Evolutionary conservation across 2,329 filamentous ascomycete genomes (phyloP).

Genomic region (Diaporthe citriasiana): DNA sequence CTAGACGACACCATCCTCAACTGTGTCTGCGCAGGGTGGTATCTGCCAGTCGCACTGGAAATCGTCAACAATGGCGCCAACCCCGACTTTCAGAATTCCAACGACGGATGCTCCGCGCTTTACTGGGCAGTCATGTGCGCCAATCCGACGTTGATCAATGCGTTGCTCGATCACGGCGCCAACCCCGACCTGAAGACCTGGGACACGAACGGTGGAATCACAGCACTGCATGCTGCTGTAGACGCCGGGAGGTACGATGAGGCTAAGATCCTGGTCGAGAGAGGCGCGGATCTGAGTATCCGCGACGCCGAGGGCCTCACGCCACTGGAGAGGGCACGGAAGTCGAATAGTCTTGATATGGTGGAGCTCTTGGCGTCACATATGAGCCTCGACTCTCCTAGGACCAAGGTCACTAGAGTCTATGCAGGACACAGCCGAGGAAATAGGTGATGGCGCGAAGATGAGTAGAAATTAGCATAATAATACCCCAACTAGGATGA

Average conservation of each 20-base stretch:
- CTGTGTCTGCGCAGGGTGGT: constrained; percentile 1
- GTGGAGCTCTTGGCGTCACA: constrained; percentile 16
- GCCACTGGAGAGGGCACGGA: neutral
- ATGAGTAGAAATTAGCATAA: neutral
- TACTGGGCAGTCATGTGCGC: constrained; percentile 17
- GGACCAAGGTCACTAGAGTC: neutral
- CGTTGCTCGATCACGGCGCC: constrained; percentile 5
- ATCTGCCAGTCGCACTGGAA: constrained; percentile 18
- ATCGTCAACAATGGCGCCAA: constrained; percentile 14
- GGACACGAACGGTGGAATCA: neutral
- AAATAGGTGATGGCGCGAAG: neutral
- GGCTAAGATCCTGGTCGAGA: constrained; percentile 1
- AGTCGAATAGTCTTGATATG: constrained; percentile 24
- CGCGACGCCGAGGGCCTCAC: constrained; percentile 3
- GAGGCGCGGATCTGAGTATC: neutral
- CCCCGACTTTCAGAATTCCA: neutral
- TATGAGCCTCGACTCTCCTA: neutral
- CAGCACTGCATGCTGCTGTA: constrained; percentile 7
- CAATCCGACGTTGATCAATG: neutral
- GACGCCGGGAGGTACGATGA: neutral
- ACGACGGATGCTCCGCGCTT: neutral
- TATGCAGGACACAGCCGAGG: neutral
- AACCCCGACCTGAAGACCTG: neutral
- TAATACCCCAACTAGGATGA: neutral
- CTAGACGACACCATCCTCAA: neutral